Conservation (phyloP, 1,284 basidiomycete genomes). For the Mrakiaceae sp. region DNA sequence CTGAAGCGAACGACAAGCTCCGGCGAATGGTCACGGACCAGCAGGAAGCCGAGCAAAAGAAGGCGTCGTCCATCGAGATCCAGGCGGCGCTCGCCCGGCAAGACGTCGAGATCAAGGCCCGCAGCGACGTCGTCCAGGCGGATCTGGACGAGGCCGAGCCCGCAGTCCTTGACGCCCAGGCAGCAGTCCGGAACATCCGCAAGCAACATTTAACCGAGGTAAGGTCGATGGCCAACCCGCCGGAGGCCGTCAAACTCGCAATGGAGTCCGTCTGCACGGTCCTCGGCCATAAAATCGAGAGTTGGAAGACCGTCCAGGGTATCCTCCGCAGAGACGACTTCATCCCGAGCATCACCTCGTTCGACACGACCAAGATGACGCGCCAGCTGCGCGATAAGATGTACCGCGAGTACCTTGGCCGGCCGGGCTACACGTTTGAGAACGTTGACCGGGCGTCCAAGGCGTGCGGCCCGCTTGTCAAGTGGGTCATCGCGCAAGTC, state of each 20-base stretch:
- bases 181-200: conserved; percentile 95
- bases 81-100: conserved; percentile 86
- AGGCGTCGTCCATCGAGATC: conserved; percentile 88
- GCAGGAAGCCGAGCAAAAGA: conserved; percentile 97
- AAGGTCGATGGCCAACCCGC: conserved; percentile 95
- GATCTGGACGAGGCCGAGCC: conserved; percentile 98
- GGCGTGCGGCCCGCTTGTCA: conserved; percentile 95
- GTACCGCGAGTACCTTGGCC: conserved; percentile 85
- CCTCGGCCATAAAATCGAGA: conserved; percentile 91
- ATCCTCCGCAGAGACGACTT: conserved; percentile 97
- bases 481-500: conserved; percentile 97
- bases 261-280: conserved; percentile 99
- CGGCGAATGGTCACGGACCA: conserved; percentile 98
- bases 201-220: conserved; percentile 96
- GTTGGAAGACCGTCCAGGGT: conserved; percentile 89
- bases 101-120: conserved; percentile 78
- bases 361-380: conserved; percentile 91
- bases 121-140: conserved; percentile 77
- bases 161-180: conserved; percentile 86
- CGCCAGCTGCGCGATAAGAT: conserved; percentile 79
- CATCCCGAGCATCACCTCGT: conserved; percentile 92
- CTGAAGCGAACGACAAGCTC: conserved; percentile 92
- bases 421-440: conserved; percentile 90
- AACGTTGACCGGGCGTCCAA: conserved; percentile 89
- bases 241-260: conserved; percentile 90